Evolutionary conservation across 2,329 filamentous ascomycete species (phyloP).

Genomic region (Acrocalymma vagum): DNA sequence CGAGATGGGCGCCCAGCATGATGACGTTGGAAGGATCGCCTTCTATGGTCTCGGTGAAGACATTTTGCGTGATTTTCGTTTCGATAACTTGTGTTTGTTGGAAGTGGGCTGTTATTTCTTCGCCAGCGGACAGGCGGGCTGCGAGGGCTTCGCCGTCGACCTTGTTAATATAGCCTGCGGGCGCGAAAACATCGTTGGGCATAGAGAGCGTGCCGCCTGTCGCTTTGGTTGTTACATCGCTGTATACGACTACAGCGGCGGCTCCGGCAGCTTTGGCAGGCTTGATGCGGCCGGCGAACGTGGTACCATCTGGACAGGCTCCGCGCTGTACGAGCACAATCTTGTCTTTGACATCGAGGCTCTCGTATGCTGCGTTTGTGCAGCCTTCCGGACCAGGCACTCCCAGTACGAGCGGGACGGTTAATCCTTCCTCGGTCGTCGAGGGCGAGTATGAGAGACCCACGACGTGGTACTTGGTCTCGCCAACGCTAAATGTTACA

Average conservation of each 20-base stretch:
- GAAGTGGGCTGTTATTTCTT: conserved; percentile 51
- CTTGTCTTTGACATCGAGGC: conserved; percentile 49
- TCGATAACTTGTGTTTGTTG: conserved; percentile 57
- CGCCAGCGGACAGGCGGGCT: conserved; percentile 50
- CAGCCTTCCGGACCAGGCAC: conserved; percentile 52
- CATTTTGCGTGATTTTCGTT: conserved; percentile 58
- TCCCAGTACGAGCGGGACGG: conserved; percentile 50
- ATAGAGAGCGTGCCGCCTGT: conserved; percentile 51
- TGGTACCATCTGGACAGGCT: conserved; percentile 52
- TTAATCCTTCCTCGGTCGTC: conserved; percentile 55
- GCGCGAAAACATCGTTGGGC: conserved; percentile 45
- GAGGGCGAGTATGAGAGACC: conserved; percentile 59
- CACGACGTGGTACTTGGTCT: conserved; percentile 48
- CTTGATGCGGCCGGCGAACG: conserved; percentile 50
- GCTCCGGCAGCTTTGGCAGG: conserved; percentile 53
- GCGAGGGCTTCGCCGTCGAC: conserved; percentile 54
- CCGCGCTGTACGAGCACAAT: conserved; percentile 54
- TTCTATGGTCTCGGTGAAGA: conserved; percentile 49
- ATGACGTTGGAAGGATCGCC: conserved; percentile 48
- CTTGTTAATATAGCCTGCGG: conserved; percentile 53
- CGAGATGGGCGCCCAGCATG: conserved; percentile 49
- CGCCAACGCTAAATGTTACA: conserved; percentile 50
- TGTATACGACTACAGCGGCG: conserved; percentile 53
- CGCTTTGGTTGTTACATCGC: conserved; percentile 44
- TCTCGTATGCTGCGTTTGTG: conserved; percentile 46